Percentiles rank a stretch among this genome's conserved stretches.
Evolutionary conservation across 1,284 basidiomycete species (phyloP).

Genomic region (Malassezia brasiliensis): DNA sequence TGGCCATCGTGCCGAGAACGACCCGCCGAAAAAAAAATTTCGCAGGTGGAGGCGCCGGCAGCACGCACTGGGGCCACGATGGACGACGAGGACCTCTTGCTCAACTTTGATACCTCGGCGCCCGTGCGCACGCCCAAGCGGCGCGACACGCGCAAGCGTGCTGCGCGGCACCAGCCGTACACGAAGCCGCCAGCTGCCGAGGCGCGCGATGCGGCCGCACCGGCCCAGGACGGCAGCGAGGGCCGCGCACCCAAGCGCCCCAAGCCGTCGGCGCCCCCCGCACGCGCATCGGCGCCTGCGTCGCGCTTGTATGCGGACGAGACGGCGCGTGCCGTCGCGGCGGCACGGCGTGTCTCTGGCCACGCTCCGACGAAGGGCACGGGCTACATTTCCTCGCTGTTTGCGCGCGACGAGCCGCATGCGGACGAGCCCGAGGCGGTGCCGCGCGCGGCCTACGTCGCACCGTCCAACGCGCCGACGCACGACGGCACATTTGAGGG

Average conservation of each 20-base stretch:
- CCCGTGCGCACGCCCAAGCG: not conserved
- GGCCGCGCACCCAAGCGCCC: not conserved
- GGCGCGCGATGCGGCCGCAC: not conserved
- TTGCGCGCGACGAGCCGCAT: conserved; percentile 12
- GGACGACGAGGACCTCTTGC: conserved; percentile 41
- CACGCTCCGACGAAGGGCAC: not conserved
- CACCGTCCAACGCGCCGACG: conserved; percentile 41
- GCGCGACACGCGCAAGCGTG: not conserved
- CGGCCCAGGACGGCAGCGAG: not conserved
- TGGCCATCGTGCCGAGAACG: not conserved
- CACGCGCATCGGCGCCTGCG: not conserved
- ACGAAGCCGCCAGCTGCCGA: not conserved
- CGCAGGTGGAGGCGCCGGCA: not conserved
- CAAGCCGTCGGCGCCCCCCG: not conserved
- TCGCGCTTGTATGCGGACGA: not conserved
- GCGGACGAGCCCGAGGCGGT: conserved; percentile 8
- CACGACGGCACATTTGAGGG: conserved; percentile 50
- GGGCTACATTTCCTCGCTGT: conserved; percentile 17
- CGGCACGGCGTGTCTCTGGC: not conserved
- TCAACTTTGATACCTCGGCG: conserved; percentile 37
- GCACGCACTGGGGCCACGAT: conserved; percentile 18
- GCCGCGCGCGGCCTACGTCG: not conserved
- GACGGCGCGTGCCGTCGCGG: not conserved
- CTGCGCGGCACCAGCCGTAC: not conserved
- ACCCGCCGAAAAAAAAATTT: conserved; percentile 1